phyloP scores from a whole-genome alignment of 768 basidiomycete species.

The Amanita subjunquillea region DNA sequence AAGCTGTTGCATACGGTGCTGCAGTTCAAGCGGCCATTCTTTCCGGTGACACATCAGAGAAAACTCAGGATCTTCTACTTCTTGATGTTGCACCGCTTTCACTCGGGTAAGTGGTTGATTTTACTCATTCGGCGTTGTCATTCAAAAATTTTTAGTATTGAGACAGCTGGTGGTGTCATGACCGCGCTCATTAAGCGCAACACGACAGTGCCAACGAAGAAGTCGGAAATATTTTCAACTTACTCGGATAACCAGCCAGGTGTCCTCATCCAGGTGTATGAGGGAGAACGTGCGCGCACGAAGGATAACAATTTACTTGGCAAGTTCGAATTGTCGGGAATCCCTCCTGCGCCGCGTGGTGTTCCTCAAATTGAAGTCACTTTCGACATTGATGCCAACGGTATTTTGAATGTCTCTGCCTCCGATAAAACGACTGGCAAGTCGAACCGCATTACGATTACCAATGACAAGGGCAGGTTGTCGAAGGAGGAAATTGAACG shows the following conservation, averaged over 20 bases:
- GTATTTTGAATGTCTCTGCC: constrained; percentile 93
- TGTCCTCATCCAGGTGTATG: constrained; percentile 96
- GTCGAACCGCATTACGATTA: constrained; percentile 89
- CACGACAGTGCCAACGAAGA: constrained; percentile 97
- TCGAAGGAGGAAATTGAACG: constrained; percentile 98
- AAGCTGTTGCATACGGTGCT: constrained; percentile 97
- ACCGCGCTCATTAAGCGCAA: constrained; percentile 97
- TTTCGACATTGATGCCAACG: constrained; percentile 96
- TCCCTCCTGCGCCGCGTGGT: constrained; percentile 94
- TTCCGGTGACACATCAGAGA: constrained; percentile 95
- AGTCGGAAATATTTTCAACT: constrained; percentile 97
- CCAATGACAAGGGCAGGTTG: constrained; percentile 93
- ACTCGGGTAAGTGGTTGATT: constrained; percentile 34
- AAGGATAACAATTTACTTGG: constrained; percentile 99
- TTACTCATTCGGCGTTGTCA: constrained; percentile 17
- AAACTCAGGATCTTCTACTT: constrained; percentile 92
- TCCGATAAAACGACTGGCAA: constrained; percentile 96
- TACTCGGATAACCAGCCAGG: constrained; percentile 98
- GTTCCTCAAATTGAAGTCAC: constrained; percentile 97
- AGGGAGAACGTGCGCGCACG: constrained; percentile 96
- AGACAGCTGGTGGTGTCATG: constrained; percentile 99
- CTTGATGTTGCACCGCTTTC: constrained; percentile 90
- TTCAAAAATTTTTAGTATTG: constrained; percentile 46
- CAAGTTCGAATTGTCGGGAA: constrained; percentile 96
- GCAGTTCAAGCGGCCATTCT: constrained; percentile 98